Evolutionary conservation across 306 rosid genomes (phyloP).

Genomic region (Corylus americana): DNA sequence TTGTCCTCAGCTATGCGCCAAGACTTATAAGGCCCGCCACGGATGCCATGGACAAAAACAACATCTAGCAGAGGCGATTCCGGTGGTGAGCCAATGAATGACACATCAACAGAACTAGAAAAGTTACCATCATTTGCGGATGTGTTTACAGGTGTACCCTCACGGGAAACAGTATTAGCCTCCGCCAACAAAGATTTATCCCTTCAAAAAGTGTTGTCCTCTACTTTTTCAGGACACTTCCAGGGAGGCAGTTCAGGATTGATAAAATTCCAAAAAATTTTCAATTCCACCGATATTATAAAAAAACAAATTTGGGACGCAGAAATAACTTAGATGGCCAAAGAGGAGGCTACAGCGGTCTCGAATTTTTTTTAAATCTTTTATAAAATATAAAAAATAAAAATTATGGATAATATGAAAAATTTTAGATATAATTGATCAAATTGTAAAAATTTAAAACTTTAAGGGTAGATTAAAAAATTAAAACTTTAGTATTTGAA

Average conservation of each 20-base stretch:
- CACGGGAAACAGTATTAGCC: constrained; percentile 33
- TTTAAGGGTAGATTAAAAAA: too few relatives aligned
- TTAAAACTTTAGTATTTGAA: too few relatives aligned
- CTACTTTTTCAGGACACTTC: constrained; percentile 55
- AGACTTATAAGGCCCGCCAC: constrained; percentile 88
- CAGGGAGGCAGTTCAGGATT: constrained; percentile 89
- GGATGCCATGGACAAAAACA: constrained; percentile 90
- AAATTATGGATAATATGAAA: too few relatives aligned
- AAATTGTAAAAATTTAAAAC: neutral
- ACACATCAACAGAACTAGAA: constrained; percentile 40
- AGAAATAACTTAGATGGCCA: too few relatives aligned
- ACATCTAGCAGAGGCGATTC: constrained; percentile 66
- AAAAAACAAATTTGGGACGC: too few relatives aligned
- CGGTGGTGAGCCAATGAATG: constrained; percentile 29
- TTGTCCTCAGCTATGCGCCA: constrained; percentile 97
- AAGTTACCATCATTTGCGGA: constrained; percentile 35
- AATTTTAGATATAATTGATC: too few relatives aligned
- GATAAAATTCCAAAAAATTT: constrained; percentile 49
- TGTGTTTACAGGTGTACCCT: constrained; percentile 31
- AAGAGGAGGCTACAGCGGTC: too few relatives aligned
- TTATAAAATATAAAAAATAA: too few relatives aligned
- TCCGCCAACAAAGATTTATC: constrained; percentile 30
- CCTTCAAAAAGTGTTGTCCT: constrained; percentile 31
- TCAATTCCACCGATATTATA: too few relatives aligned
- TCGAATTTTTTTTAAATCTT: too few relatives aligned